phyloP scores from a whole-genome alignment of 495 filamentous ascomycete species.

The Podospora pseudoanserina region DNA sequence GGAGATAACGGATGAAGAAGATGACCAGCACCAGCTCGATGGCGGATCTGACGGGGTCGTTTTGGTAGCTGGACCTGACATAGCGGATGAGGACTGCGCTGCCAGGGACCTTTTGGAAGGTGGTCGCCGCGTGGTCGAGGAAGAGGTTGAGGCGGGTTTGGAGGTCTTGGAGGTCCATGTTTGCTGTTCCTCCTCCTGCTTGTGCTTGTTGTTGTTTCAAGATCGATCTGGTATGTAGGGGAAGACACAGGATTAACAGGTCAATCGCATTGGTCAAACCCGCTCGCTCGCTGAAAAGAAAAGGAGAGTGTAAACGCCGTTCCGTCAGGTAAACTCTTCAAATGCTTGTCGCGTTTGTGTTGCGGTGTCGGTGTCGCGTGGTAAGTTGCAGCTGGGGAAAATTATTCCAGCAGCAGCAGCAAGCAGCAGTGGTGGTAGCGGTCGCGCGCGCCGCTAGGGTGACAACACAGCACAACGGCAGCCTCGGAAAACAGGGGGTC shows the following conservation, averaged over 20 bases:
- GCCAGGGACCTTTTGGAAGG: slow-evolving; percentile 86
- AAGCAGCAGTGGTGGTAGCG: neutral
- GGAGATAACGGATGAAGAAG: slow-evolving; percentile 89
- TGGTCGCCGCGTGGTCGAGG: slow-evolving; percentile 59
- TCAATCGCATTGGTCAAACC: too few relatives aligned
- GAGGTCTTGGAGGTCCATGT: slow-evolving; percentile 80
- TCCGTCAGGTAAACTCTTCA: too few relatives aligned
- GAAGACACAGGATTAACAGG: too few relatives aligned
- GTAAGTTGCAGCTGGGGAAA: neutral
- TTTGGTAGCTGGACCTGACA: slow-evolving; percentile 93
- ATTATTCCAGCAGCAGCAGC: neutral
- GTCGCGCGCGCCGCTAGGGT: neutral
- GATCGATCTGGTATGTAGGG: neutral
- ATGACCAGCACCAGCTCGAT: slow-evolving; percentile 93
- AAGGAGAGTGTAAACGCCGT: too few relatives aligned
- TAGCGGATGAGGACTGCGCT: slow-evolving; percentile 94
- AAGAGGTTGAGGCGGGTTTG: slow-evolving; percentile 65
- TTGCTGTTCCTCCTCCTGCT: slow-evolving; percentile 5
- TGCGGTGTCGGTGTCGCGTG: neutral
- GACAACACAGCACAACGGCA: neutral
- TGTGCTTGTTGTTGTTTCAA: neutral
- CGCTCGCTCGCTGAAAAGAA: too few relatives aligned
- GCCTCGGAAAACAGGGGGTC: neutral
- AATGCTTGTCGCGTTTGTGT: too few relatives aligned
- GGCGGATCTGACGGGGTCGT: slow-evolving; percentile 89